phyloP scores from a whole-genome alignment of 2,329 filamentous ascomycete species.

The Purpureocillium lavendulum region DNA sequence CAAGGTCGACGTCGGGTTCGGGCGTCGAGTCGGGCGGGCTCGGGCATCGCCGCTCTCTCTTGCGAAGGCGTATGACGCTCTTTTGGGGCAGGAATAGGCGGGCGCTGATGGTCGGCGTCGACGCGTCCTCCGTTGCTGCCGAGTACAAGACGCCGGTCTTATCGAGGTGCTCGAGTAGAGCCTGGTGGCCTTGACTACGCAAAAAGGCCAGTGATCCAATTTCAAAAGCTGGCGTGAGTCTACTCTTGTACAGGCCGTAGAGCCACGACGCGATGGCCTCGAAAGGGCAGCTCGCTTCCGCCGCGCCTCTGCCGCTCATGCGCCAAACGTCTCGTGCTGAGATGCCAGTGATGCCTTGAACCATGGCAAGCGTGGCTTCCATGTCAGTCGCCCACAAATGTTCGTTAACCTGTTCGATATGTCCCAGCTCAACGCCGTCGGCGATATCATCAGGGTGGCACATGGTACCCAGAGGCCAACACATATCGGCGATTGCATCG shows the following conservation, averaged over 20 bases:
- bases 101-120: conserved; percentile 45
- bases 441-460: neutral
- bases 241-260: conserved; percentile 36
- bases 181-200: conserved; percentile 34
- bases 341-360: neutral
- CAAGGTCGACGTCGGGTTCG: conserved; percentile 11
- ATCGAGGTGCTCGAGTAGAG: conserved; percentile 42
- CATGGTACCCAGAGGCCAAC: too few relatives aligned
- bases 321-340: conserved; percentile 1
- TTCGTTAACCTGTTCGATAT: too few relatives aligned
- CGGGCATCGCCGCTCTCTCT: conserved; percentile 15
- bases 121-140: conserved; percentile 36
- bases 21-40: conserved; percentile 16
- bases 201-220: conserved; percentile 44
- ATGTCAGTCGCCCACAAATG: too few relatives aligned
- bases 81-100: conserved; percentile 43
- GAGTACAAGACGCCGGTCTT: conserved; percentile 38
- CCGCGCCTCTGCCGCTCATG: conserved; percentile 6
- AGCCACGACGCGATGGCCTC: conserved; percentile 23
- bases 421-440: too few relatives aligned
- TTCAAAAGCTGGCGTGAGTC: conserved; percentile 45
- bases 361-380: neutral
- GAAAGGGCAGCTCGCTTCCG: conserved; percentile 12
- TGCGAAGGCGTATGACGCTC: conserved; percentile 42
- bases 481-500: too few relatives aligned